A percentile compares a stretch with the other conserved stretches of the same genome.
Evolutionary conservation across 805 yeast genomes (phyloP).

Genomic region (Monosporozyma servazzii): DNA sequence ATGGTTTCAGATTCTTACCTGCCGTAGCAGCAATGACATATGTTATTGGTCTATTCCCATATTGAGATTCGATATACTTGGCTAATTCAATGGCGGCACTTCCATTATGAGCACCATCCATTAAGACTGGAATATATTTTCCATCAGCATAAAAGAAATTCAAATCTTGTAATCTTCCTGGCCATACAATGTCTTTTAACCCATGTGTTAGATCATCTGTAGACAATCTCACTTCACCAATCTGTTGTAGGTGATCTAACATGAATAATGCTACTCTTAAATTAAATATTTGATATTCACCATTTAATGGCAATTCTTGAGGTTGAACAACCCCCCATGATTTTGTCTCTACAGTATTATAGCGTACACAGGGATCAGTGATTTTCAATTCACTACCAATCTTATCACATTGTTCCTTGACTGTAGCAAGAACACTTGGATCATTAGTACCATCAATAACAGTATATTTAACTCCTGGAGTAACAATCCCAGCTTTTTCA

Average conservation of each 20-base stretch:
- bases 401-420: conserved; percentile 32
- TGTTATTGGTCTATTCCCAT: conserved; percentile 24
- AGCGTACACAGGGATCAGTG: conserved; percentile 11
- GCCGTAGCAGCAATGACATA: conserved; percentile 69
- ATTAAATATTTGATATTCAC: conserved; percentile 65
- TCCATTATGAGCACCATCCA: conserved; percentile 93
- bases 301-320: conserved; percentile 49
- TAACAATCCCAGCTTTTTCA: conserved; percentile 81
- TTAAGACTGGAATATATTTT: conserved; percentile 30
- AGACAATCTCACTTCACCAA: conserved; percentile 25
- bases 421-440: conserved; percentile 38
- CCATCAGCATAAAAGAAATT: conserved; percentile 18
- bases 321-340: conserved; percentile 28
- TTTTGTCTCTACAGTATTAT: conserved; percentile 14
- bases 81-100: conserved; percentile 72
- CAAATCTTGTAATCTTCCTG: conserved; percentile 68
- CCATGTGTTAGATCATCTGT: conserved; percentile 39
- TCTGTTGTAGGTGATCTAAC: conserved; percentile 31
- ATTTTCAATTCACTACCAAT: conserved; percentile 25
- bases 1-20: conserved; percentile 51
- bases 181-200: conserved; percentile 57
- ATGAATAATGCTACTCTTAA: conserved; percentile 57
- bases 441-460: conserved; percentile 67
- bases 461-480: conserved; percentile 40
- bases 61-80: conserved; percentile 36